A percentile compares a stretch with the other conserved stretches of the same genome.
These are phyloP conservation scores for Curvularia spicifera DNA, from an alignment of 2,329 filamentous ascomycete genomes.

Conservation along the genomic window DNA sequence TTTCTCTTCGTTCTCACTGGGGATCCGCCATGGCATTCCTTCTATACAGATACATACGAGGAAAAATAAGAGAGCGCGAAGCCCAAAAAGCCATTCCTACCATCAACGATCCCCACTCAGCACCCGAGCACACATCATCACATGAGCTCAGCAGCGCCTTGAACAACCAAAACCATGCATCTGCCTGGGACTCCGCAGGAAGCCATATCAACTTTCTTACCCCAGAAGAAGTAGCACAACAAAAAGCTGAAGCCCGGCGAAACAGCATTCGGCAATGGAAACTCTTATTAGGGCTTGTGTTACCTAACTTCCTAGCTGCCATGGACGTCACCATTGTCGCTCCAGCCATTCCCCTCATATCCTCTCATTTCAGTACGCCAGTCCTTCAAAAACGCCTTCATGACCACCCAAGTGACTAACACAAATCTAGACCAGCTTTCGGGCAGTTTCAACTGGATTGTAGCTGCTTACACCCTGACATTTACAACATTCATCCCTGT, in stretches of 20 bases:
- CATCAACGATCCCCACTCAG: constrained; percentile 33
- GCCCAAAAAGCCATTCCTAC: constrained; percentile 31
- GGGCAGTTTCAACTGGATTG: constrained; percentile 63
- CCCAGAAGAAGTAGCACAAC: constrained; percentile 19
- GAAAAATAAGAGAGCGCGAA: constrained; percentile 31
- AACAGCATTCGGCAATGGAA: constrained; percentile 62
- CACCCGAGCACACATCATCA: constrained; percentile 21
- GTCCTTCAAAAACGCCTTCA: not conserved
- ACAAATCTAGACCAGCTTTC: constrained; percentile 61
- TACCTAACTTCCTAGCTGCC: constrained; percentile 67
- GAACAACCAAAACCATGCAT: not conserved
- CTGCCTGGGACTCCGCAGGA: constrained; percentile 1
- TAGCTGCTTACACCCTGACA: constrained; percentile 71
- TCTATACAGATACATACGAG: constrained; percentile 36
- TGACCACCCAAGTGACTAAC: constrained; percentile 12
- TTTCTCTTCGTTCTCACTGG: not conserved
- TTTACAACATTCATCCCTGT: constrained; percentile 71
- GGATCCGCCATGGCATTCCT: constrained; percentile 30
- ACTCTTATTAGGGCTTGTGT: constrained; percentile 63
- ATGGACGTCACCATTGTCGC: constrained; percentile 71
- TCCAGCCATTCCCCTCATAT: constrained; percentile 67
- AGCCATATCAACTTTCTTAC: constrained; percentile 20
- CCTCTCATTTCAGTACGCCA: constrained; percentile 66
- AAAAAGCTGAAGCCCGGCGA: constrained; percentile 22
- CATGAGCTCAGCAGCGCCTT: not conserved